These are phyloP conservation scores for Pulicaria dysenterica DNA, from an alignment of 129 eudicot genomes.

Conservation along the genomic window DNA sequence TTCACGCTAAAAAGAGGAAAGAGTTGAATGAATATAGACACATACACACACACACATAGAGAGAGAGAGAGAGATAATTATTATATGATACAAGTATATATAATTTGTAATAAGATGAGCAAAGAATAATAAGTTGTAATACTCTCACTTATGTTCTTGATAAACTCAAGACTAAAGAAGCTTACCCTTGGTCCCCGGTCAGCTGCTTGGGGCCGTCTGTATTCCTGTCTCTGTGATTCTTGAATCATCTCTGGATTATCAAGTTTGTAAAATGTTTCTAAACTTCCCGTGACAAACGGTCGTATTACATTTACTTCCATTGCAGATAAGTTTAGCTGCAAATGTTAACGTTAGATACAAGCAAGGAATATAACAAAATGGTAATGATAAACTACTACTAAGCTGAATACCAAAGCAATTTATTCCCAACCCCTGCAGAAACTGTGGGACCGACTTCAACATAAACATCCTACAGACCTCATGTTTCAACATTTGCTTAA, in stretches of 20 bases:
- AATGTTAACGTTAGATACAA: conserved; percentile 13
- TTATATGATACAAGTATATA: background rate
- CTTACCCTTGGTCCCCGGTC: conserved; percentile 93
- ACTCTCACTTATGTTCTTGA: background rate
- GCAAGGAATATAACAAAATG: conserved; percentile 5
- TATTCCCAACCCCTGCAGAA: background rate
- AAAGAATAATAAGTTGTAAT: background rate
- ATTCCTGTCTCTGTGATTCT: conserved; percentile 58
- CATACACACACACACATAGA: too few species aligned
- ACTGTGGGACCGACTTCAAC: background rate
- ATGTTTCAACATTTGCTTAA: conserved; percentile 1
- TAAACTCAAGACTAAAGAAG: background rate
- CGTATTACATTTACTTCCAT: conserved; percentile 97
- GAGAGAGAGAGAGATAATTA: background rate
- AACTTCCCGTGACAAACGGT: conserved; percentile 77
- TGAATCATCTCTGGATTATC: conserved; percentile 78
- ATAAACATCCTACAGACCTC: background rate
- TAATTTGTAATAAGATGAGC: background rate
- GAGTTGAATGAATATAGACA: background rate
- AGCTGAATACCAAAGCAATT: background rate
- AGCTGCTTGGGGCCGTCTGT: conserved; percentile 59
- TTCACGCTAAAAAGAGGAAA: conserved; percentile 55
- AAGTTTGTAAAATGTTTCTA: conserved; percentile 81
- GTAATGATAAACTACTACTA: background rate
- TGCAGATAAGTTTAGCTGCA: conserved; percentile 89